These are phyloP conservation scores for Tubosaeta sp. DNA, from an alignment of 768 basidiomycete genomes.

Conservation along the genomic window DNA sequence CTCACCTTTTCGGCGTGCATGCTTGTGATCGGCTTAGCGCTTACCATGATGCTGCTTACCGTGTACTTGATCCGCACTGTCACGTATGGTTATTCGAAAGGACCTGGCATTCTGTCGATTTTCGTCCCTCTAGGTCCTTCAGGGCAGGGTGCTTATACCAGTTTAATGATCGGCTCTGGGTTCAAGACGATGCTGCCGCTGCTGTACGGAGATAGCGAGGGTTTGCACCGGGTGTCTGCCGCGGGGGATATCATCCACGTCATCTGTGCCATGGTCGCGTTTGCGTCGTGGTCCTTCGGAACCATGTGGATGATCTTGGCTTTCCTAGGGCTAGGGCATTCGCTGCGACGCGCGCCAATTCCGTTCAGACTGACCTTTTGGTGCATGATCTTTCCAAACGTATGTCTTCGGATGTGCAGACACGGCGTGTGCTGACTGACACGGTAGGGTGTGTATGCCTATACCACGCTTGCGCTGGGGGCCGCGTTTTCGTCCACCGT, in stretches of 20 bases:
- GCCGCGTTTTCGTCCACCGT: conserved; percentile 47
- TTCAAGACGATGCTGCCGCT: conserved; percentile 38
- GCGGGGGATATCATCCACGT: conserved; percentile 42
- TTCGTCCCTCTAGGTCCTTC: conserved; percentile 76
- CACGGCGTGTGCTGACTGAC: neutral
- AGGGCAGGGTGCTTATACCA: conserved; percentile 60
- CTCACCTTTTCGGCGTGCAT: conserved; percentile 50
- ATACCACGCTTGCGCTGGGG: conserved; percentile 53
- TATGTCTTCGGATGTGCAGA: conserved; percentile 21
- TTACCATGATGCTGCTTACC: conserved; percentile 65
- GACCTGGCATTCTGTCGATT: conserved; percentile 46
- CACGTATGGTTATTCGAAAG: conserved; percentile 49
- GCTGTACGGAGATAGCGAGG: conserved; percentile 26
- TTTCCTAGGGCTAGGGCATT: conserved; percentile 44
- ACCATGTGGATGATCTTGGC: conserved; percentile 62
- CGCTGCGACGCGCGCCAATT: conserved; percentile 38
- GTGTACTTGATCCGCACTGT: conserved; percentile 60
- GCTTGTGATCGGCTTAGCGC: conserved; percentile 50
- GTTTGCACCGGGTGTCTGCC: conserved; percentile 31
- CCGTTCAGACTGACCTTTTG: conserved; percentile 58
- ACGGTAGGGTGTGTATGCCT: conserved; percentile 59
- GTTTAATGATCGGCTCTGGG: conserved; percentile 52
- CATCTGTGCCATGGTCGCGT: conserved; percentile 44
- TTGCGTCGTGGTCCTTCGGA: conserved; percentile 58
- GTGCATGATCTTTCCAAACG: conserved; percentile 72